Percentiles rank a stretch among this genome's conserved stretches.
Conservation (phyloP, 176 grass and related monocot genomes). For the Secale cereale region DNA sequence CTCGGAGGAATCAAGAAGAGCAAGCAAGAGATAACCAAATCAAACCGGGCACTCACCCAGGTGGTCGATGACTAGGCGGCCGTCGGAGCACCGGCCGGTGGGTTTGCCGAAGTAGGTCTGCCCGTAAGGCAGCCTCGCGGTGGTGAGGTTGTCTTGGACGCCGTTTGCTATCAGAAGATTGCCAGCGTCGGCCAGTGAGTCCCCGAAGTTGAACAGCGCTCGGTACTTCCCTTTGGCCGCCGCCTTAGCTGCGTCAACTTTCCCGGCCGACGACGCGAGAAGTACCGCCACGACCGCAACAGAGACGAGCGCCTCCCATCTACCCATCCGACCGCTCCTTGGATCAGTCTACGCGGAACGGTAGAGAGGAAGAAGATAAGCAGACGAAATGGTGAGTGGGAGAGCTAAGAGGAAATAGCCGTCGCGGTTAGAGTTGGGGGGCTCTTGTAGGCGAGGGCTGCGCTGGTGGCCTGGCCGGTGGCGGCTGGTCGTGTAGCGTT, state of each 20-base stretch:
- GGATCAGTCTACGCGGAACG: constrained; percentile 4
- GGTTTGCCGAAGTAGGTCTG: constrained; percentile 68
- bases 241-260: neutral
- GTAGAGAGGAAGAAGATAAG: neutral
- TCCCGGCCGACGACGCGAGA: neutral
- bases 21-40: neutral
- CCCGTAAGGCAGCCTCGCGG: constrained; percentile 61
- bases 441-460: constrained; percentile 37
- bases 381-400: neutral
- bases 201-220: constrained; percentile 86
- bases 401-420: neutral
- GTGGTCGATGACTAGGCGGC: constrained; percentile 84
- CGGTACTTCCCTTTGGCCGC: constrained; percentile 46
- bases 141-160: constrained; percentile 45
- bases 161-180: constrained; percentile 74
- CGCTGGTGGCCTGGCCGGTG: neutral
- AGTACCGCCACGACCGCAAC: neutral
- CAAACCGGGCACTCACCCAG: constrained; percentile 35
- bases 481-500: constrained; percentile 6
- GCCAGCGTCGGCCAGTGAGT: constrained; percentile 76
- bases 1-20: neutral
- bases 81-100: constrained; percentile 86
- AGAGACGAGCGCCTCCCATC: neutral
- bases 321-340: neutral
- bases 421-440: constrained; percentile 8